Conservation (phyloP, 2,329 filamentous ascomycete species). For the Botrytis aclada region DNA sequence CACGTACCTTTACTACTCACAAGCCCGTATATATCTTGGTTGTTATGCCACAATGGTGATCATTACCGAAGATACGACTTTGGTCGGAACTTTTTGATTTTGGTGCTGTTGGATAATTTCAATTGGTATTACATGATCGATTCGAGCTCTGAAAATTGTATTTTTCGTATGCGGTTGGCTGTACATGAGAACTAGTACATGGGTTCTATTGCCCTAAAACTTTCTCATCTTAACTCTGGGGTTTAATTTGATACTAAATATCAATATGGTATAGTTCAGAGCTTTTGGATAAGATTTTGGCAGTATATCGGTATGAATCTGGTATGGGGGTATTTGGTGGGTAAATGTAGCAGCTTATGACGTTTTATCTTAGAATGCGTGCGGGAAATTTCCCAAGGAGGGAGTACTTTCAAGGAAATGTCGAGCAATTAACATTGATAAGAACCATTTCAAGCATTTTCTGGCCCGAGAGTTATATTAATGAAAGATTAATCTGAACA, state of each 20-base stretch:
- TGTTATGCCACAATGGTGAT: neutral
- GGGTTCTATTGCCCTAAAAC: neutral
- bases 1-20: no score
- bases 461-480: neutral
- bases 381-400: neutral
- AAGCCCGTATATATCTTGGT: neutral
- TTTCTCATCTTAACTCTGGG: neutral
- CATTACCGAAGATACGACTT: neutral
- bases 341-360: neutral
- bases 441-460: neutral
- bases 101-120: neutral
- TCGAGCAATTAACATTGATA: neutral
- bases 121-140: neutral
- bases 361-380: neutral
- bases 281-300: neutral
- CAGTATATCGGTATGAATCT: neutral
- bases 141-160: neutral
- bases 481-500: neutral
- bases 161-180: neutral
- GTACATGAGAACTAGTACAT: neutral
- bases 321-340: neutral
- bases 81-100: neutral
- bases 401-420: neutral
- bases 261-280: neutral
- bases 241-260: neutral